Conservation (phyloP, 2,329 filamentous ascomycete species). For the Botrytis hyacinthi region DNA sequence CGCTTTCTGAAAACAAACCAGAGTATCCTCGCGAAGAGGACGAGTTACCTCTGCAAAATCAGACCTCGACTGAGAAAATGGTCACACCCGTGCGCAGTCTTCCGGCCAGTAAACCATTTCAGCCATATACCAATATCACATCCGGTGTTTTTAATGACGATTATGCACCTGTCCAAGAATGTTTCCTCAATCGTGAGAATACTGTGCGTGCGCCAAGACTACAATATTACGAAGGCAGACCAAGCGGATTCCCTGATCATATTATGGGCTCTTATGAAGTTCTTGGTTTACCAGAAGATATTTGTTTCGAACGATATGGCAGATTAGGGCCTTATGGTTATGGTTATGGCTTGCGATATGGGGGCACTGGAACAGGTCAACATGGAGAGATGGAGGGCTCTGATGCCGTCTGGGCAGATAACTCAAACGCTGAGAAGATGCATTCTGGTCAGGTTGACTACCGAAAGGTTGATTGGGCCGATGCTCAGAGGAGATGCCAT, state of each 20-base stretch:
- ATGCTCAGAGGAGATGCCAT: slow-evolving; percentile 72
- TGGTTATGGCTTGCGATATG: slow-evolving; percentile 75
- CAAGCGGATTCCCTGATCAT: slow-evolving; percentile 79
- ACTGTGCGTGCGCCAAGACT: slow-evolving; percentile 67
- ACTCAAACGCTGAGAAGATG: slow-evolving; percentile 20
- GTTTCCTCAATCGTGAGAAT: slow-evolving; percentile 70
- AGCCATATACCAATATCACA: slow-evolving; percentile 58
- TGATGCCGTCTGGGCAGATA: slow-evolving; percentile 72
- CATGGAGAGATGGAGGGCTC: slow-evolving; percentile 78
- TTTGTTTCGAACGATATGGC: slow-evolving; percentile 92
- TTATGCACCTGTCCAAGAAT: slow-evolving; percentile 60
- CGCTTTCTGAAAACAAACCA: slow-evolving; percentile 64
- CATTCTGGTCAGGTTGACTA: slow-evolving; percentile 70
- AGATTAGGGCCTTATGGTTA: slow-evolving; percentile 85
- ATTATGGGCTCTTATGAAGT: slow-evolving; percentile 84
- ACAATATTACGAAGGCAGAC: slow-evolving; percentile 73
- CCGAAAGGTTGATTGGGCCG: slow-evolving; percentile 72
- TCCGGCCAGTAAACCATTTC: slow-evolving; percentile 55
- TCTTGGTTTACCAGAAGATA: slow-evolving; percentile 73
- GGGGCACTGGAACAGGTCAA: slow-evolving; percentile 81
- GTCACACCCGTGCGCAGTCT: slow-evolving; percentile 41
- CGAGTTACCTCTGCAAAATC: slow-evolving; percentile 50
- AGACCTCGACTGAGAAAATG: slow-evolving; percentile 35
- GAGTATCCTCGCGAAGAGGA: slow-evolving; percentile 74
- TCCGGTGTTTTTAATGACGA: slow-evolving; percentile 50